Base-by-base conservation (phyloP, 768 basidiomycete genomes). In the Multifurca ochricompacta region DNA sequence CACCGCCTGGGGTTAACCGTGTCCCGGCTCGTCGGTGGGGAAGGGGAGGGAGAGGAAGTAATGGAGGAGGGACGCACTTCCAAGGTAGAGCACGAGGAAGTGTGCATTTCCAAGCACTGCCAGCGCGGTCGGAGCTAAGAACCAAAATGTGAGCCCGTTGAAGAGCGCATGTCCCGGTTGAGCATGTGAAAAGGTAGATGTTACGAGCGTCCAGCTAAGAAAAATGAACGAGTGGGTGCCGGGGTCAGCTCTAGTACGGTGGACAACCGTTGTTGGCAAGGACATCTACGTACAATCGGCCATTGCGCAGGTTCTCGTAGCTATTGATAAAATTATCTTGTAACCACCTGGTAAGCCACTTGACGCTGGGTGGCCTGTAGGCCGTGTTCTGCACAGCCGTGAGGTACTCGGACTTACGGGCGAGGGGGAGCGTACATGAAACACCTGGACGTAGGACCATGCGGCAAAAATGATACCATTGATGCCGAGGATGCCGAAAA, bases 121-220 rank as follows among this genome's bases (percentile, higher is more conserved):
- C 25, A 91, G 73, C 43, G 87, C 80, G 3, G 79, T 68, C 1
- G 75, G 79, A 0, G 82, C 85, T 77, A 90, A 80, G 70, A 86
- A 91, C 68, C 75, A 88, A 68, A 80, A 87, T 0, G 84, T 81
- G 63, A 88, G 76, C n/a, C 79, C 80, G 63, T 91, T 91, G 66
- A 88, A 74, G n/a, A 87, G 59, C 3, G 86, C 76, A 63, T 91
- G 88, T 0, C 65, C 58, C n/a, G 74, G 35, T 27, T 76, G 73
- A 59, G 74, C 67, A 62, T 91, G 87, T 4, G 87, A 87, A 71
- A 92, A 91, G 55, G 73, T 75, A 16, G 78, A 71, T 0, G 88
- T 86, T 9, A 89, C 59, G 23, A 82, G 70, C 0, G 86, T 88
- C 86, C 87, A 91, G 64, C 89, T 91, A 50, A 13, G n/a, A 19